phyloP scores from a whole-genome alignment of 805 yeast species.

The Yamadazyma kitorensis region DNA sequence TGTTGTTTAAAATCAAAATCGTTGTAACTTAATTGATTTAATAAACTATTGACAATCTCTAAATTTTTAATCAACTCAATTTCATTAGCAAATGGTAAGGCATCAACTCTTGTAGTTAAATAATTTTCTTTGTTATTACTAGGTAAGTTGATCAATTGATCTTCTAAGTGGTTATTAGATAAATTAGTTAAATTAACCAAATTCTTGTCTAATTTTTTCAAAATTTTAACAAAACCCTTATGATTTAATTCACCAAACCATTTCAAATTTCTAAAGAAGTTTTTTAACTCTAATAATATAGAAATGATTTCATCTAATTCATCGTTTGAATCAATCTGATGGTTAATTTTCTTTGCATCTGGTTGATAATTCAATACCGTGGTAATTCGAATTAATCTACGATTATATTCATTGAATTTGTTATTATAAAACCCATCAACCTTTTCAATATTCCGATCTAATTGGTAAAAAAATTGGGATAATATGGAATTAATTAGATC shows the following conservation, averaged over 20 bases:
- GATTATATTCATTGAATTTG: conserved; percentile 70
- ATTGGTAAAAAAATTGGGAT: conserved; percentile 68
- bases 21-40: conserved; percentile 49
- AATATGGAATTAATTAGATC: conserved; percentile 43
- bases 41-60: conserved; percentile 47
- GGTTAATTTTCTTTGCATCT: conserved; percentile 21
- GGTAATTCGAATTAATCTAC: conserved; percentile 54
- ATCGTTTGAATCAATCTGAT: conserved; percentile 35
- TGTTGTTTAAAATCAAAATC: conserved; percentile 6
- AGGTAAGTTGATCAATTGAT: conserved; percentile 18
- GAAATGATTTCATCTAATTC: conserved; percentile 41
- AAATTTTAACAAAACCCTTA: conserved; percentile 83
- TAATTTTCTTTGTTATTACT: conserved; percentile 37
- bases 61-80: conserved; percentile 54
- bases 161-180: conserved; percentile 13
- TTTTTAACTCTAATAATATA: conserved; percentile 71
- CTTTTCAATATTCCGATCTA: conserved; percentile 78
- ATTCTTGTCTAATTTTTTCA: conserved; percentile 89
- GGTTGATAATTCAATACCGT: conserved; percentile 32
- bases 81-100: conserved; percentile 77
- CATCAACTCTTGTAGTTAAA: conserved; percentile 63
- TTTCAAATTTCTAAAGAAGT: conserved; percentile 75
- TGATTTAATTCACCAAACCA: conserved; percentile 94
- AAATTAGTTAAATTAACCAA: conserved; percentile 22
- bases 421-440: conserved; percentile 77